Percentiles rank a stretch among this genome's conserved stretches.
Evolutionary conservation across 495 filamentous ascomycete genomes (phyloP).

Genomic region (Lepidopterella palustris): DNA sequence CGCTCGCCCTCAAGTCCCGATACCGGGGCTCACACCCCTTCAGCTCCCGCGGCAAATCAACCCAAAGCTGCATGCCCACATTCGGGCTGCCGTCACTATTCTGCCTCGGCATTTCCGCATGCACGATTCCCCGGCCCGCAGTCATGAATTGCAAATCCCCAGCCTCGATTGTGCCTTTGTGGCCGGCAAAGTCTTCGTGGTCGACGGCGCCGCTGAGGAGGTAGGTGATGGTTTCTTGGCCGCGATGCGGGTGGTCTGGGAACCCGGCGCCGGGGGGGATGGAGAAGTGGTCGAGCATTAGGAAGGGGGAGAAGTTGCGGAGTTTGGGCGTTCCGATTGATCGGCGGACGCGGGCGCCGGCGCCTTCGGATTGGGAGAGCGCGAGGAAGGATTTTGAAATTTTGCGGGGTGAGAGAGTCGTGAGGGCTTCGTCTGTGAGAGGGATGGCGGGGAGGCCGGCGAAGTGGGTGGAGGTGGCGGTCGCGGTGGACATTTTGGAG

Average conservation of each 20-base stretch:
- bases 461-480: conserved; percentile 28
- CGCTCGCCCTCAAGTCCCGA: conserved; percentile 66
- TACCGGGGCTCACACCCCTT: conserved; percentile 90
- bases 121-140: conserved; percentile 85
- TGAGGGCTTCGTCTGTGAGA: conserved; percentile 32
- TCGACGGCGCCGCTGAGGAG: conserved; percentile 76
- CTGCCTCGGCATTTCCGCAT: conserved; percentile 91
- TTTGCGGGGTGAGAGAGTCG: conserved; percentile 55
- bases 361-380: conserved; percentile 81
- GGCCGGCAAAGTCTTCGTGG: conserved; percentile 93
- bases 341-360: conserved; percentile 79
- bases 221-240: conserved; percentile 81
- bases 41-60: conserved; percentile 74
- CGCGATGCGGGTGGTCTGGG: conserved; percentile 73
- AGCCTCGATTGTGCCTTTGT: conserved; percentile 73
- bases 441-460: conserved; percentile 39
- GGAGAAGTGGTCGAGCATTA: conserved; percentile 95
- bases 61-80: conserved; percentile 91
- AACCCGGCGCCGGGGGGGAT: conserved; percentile 77
- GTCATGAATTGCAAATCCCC: conserved; percentile 98
- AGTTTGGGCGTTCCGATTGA: conserved; percentile 81
- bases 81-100: conserved; percentile 69
- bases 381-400: conserved; percentile 80
- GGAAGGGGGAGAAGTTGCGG: conserved; percentile 84
- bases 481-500: conserved; percentile 18